Base-by-base conservation (phyloP, 495 filamentous ascomycete genomes). In the Lasiosphaeria ovina region DNA sequence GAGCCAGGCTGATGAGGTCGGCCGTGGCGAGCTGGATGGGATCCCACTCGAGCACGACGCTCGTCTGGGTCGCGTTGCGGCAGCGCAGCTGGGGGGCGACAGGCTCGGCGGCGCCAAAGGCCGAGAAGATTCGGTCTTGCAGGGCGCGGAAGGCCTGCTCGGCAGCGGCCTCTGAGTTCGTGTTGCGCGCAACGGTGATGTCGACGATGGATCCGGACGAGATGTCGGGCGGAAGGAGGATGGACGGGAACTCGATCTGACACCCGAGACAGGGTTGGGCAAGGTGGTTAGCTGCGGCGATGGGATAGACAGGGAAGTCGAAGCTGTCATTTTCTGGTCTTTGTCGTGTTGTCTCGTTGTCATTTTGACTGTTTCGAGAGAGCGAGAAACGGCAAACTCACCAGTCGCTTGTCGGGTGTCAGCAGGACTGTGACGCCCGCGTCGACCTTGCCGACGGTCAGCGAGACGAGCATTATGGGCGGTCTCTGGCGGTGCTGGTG, bases 241-340 rank as follows among this genome's bases (percentile, higher is more conserved):
- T 96, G 36, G 95, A 98, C 53, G 94, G 94, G 71, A 98, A 99
- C 79, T 99, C 94, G 68, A 98, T 98, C 94, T 98, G 69, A n/a
- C 17, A 34, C 38, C 8, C 8, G 38, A 3, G 35, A 8, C 4
- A 36, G 40, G 6, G 12, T 34, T 45, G 16, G 56, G 50, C 48
- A n/a, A 63, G 60, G 36, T 31, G 53, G 55, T 35, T 12, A 58
- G 40, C 12, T 32, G 16, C 17, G 35, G 32, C 24, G 7, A 3
- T 40, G 33, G 12, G 17, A 16, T n/a, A 24, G 31, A 54, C 33
- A 44, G 35, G 44, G 1, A 24, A 24, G 24, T 24, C 24, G 24
- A 24, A 24, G 24, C 24, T 24, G 24, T 24, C 24, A 24, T 24
- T 24, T 24, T 24, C 2, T 24, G 24, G 24, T 24, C 24, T 24